Conservation (phyloP, 768 basidiomycete genomes). For the Hebeloma cylindrosporum region DNA sequence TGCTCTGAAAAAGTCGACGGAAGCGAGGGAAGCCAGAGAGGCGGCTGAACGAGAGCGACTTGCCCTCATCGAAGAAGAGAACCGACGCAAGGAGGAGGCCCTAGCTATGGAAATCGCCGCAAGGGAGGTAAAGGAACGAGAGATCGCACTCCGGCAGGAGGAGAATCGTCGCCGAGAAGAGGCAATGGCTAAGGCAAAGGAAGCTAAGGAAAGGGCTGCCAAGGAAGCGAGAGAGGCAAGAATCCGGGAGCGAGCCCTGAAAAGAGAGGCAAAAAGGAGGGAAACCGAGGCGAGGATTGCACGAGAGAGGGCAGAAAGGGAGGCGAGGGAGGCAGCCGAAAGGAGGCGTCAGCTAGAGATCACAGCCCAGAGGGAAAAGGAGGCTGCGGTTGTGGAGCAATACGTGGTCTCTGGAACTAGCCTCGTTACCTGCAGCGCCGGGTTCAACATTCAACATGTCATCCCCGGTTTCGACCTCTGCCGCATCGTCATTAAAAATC, state of each 20-base stretch:
- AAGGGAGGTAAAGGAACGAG: too few relatives aligned
- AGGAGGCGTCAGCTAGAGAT: slow-evolving; percentile 12
- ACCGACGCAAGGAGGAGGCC: background rate
- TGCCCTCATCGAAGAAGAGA: background rate
- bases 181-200: background rate
- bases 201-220: background rate
- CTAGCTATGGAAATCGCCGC: background rate
- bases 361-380: slow-evolving; percentile 26
- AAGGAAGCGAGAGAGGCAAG: background rate
- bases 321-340: slow-evolving; percentile 4
- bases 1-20: background rate
- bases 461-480: slow-evolving; percentile 55
- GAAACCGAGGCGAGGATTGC: slow-evolving; percentile 7
- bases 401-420: slow-evolving; percentile 47
- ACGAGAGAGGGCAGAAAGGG: slow-evolving; percentile 1
- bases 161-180: too few relatives aligned
- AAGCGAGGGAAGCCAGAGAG: background rate
- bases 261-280: slow-evolving; percentile 8
- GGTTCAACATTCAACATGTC: slow-evolving; percentile 44
- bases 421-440: slow-evolving; percentile 50
- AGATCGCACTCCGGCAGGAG: too few relatives aligned
- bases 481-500: slow-evolving; percentile 43
- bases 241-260: slow-evolving; percentile 16
- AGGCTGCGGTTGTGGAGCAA: slow-evolving; percentile 43
- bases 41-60: background rate